Conservation (phyloP, 345 rosid genomes). For the Citrus medica region DNA sequence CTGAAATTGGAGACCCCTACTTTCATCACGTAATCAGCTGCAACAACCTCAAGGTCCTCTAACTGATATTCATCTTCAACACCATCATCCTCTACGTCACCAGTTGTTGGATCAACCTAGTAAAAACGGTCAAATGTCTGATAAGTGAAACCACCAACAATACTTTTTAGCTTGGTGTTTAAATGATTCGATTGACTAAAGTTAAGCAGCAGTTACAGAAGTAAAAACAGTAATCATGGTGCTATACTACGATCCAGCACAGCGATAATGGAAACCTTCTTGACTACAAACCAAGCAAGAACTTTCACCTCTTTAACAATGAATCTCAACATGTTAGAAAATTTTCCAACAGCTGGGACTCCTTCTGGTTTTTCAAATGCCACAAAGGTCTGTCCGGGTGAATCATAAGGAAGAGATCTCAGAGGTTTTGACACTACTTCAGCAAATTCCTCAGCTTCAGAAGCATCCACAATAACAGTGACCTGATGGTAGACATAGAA, state of each 20-base stretch:
- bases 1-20: slow-evolving; percentile 91
- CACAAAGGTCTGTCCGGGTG: slow-evolving; percentile 86
- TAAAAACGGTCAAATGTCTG: slow-evolving; percentile 2
- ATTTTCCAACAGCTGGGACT: slow-evolving; percentile 78
- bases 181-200: not conserved
- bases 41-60: slow-evolving; percentile 92
- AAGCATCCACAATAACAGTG: slow-evolving; percentile 79
- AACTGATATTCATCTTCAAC: slow-evolving; percentile 97
- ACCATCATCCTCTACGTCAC: slow-evolving; percentile 93
- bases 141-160: not conserved
- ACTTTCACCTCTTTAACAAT: slow-evolving; percentile 80
- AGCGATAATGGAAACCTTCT: not conserved
- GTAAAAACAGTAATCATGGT: not conserved
- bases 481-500: slow-evolving; percentile 51
- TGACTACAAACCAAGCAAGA: not conserved
- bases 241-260: not conserved
- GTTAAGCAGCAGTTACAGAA: not conserved
- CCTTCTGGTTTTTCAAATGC: slow-evolving; percentile 90
- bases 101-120: slow-evolving; percentile 88
- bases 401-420: slow-evolving; percentile 83
- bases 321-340: slow-evolving; percentile 82
- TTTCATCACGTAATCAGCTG: slow-evolving; percentile 88
- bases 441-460: slow-evolving; percentile 83
- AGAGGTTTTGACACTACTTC: slow-evolving; percentile 70
- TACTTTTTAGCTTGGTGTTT: not conserved